Conservation (phyloP, 2,329 filamentous ascomycete genomes). For the Colletotrichum sublineola region DNA sequence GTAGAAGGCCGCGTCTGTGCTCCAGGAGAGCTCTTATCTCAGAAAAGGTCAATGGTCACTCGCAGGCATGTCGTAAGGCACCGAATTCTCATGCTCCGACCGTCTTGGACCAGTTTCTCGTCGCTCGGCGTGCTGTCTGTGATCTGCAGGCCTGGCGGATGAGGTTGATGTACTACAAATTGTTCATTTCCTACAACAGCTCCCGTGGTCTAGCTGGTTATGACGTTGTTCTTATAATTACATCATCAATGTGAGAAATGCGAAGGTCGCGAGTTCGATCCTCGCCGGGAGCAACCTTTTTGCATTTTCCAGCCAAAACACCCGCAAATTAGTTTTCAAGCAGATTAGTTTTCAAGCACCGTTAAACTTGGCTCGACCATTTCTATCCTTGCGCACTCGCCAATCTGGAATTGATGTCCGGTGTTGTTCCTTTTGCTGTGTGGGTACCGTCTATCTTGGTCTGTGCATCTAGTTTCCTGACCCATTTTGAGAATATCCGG, state of each 20-base stretch:
- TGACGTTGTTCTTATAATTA: slow-evolving; percentile 52
- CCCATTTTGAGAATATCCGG: not conserved
- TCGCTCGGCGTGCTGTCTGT: not conserved
- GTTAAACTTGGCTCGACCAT: not conserved
- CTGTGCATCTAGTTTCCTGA: not conserved
- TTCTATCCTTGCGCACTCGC: not conserved
- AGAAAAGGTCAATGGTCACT: too few species aligned
- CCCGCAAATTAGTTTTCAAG: not conserved
- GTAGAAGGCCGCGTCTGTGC: not conserved
- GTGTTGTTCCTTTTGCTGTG: not conserved
- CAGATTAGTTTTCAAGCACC: not conserved
- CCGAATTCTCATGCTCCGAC: not conserved
- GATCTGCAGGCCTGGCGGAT: not conserved
- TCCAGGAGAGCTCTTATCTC: too few species aligned
- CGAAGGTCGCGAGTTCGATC: slow-evolving; percentile 52
- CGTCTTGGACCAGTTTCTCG: not conserved
- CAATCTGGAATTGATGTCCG: not conserved
- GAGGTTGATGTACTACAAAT: not conserved
- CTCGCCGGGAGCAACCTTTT: slow-evolving; percentile 45
- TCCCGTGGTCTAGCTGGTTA: slow-evolving; percentile 53
- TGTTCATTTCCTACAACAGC: not conserved
- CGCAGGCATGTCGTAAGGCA: not conserved
- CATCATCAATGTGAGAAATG: slow-evolving; percentile 46
- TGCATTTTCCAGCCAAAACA: not conserved
- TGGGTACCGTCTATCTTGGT: not conserved